These are phyloP conservation scores for Aspergillus olivimuriae DNA, from an alignment of 495 filamentous ascomycete species.

Conservation along the genomic window DNA sequence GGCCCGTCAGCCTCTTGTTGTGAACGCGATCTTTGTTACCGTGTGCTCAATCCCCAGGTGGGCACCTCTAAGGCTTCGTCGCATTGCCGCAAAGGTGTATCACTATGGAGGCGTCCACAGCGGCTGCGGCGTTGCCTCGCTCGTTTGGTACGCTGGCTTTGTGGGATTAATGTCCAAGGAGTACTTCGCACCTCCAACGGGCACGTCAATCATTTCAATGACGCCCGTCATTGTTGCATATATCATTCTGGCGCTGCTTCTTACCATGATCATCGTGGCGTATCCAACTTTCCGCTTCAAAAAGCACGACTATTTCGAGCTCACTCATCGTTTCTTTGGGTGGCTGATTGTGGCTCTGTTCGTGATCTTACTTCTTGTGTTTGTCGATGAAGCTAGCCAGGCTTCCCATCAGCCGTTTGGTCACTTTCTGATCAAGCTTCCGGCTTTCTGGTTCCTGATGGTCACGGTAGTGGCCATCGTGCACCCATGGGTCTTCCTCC, in stretches of 20 bases:
- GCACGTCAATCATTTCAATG: conserved; percentile 17
- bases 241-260: conserved; percentile 33
- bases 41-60: conserved; percentile 53
- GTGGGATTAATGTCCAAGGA: conserved; percentile 45
- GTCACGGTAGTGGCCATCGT: conserved; percentile 31
- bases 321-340: conserved; percentile 49
- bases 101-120: conserved; percentile 74
- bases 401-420: conserved; percentile 22
- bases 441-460: conserved; percentile 40
- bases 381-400: conserved; percentile 27
- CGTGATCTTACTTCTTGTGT: conserved; percentile 31
- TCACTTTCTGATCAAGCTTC: conserved; percentile 29
- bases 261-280: conserved; percentile 38
- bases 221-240: conserved; percentile 32
- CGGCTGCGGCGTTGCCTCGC: conserved; percentile 60
- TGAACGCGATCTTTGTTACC: conserved; percentile 63
- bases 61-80: conserved; percentile 57
- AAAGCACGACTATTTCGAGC: conserved; percentile 51
- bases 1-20: conserved; percentile 67
- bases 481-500: conserved; percentile 37
- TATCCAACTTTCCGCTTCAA: conserved; percentile 39
- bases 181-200: conserved; percentile 24
- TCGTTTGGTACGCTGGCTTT: conserved; percentile 63
- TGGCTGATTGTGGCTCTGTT: conserved; percentile 48
- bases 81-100: conserved; percentile 65